Evolutionary conservation across 2,329 filamentous ascomycete species (phyloP).

Genomic region (Epichloe coenophiala): DNA sequence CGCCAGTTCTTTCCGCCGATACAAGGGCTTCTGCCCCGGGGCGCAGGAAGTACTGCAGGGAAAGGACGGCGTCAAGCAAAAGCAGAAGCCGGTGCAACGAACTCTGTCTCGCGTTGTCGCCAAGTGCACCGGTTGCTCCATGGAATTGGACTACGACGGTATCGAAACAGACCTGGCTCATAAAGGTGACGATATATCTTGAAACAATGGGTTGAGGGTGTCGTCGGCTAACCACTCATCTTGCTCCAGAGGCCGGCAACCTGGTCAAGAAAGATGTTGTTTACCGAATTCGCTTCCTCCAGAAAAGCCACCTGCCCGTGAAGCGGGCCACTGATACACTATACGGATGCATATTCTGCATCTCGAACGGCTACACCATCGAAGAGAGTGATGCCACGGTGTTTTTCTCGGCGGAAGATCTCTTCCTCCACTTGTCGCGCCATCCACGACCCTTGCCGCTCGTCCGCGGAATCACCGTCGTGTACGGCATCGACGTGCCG

Average conservation of each 20-base stretch:
- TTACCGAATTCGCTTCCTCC: conserved; percentile 40
- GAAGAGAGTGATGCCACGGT: conserved; percentile 44
- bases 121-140: conserved; percentile 38
- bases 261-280: conserved; percentile 30
- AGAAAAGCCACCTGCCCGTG: conserved; percentile 39
- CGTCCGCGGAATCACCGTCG: conserved; percentile 32
- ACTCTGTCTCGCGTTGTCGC: conserved; percentile 21
- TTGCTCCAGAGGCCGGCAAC: conserved; percentile 22
- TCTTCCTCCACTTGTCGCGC: conserved; percentile 39
- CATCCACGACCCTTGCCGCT: conserved; percentile 39
- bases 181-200: conserved; percentile 21
- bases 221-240: not conserved
- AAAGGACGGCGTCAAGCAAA: conserved; percentile 34
- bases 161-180: conserved; percentile 38
- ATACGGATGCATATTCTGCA: conserved; percentile 42
- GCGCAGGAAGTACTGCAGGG: conserved; percentile 36
- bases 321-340: conserved; percentile 37
- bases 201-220: too few relatives aligned
- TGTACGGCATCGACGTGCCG: conserved; percentile 30
- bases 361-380: conserved; percentile 31
- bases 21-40: conserved; percentile 42
- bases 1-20: conserved; percentile 35
- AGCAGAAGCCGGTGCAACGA: conserved; percentile 31
- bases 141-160: conserved; percentile 37
- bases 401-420: conserved; percentile 37